Evolutionary conservation across 192 early-diverging fungal species (phyloP).

Genomic region (Diversispora eburnea): DNA sequence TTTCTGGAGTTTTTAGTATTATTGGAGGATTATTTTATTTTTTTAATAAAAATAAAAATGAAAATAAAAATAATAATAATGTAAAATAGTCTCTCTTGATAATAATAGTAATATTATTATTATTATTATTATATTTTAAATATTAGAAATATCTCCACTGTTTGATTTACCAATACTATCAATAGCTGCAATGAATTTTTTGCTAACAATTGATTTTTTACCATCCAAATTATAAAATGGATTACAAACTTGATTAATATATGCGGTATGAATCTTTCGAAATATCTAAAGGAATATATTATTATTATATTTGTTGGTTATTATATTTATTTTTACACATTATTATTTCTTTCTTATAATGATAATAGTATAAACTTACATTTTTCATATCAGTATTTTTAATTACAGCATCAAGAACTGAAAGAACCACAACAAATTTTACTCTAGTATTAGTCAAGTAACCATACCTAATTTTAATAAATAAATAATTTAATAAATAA

Average conservation of each 20-base stretch:
- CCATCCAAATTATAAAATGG: slow-evolving; percentile 78
- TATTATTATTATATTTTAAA: too few relatives aligned
- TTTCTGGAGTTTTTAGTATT: too few relatives aligned
- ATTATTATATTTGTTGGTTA: slow-evolving; percentile 14
- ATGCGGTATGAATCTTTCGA: slow-evolving; percentile 78
- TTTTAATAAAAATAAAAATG: too few relatives aligned
- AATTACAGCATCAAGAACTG: slow-evolving; percentile 66
- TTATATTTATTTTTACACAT: neutral
- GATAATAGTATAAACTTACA: slow-evolving; percentile 39
- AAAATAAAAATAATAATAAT: too few relatives aligned
- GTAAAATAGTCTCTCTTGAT: too few relatives aligned
- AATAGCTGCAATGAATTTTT: slow-evolving; percentile 54
- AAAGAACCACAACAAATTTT: slow-evolving; percentile 66
- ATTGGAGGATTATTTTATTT: too few relatives aligned
- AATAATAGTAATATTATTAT: too few relatives aligned
- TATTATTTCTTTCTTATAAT: neutral
- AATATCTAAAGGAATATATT: slow-evolving; percentile 57
- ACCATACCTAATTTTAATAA: slow-evolving; percentile 57
- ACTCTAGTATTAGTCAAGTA: slow-evolving; percentile 86
- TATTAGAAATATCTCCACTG: neutral
- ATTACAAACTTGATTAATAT: slow-evolving; percentile 74
- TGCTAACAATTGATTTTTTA: slow-evolving; percentile 50
- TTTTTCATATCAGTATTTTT: slow-evolving; percentile 82
- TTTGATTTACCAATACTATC: slow-evolving; percentile 49
- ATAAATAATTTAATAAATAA: neutral